Evolutionary conservation across 2,329 filamentous ascomycete genomes (phyloP), one percentile per base, ranked within the genome.

Genomic region (Colletotrichum caudatum): DNA sequence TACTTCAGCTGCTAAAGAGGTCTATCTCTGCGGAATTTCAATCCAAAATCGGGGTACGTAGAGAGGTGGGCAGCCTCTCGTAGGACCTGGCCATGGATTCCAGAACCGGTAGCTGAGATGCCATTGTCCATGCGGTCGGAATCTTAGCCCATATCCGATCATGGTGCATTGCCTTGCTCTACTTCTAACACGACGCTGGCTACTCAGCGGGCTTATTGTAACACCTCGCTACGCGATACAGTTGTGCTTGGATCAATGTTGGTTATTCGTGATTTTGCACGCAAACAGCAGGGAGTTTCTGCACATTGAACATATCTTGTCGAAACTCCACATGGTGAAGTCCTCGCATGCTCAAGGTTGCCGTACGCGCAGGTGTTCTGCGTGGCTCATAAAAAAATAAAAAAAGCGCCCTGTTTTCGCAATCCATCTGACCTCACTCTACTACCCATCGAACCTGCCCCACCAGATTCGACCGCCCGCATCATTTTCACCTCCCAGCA

Each of bases 361-460:
- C 29, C 9, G 33, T 16, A 51, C 53, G 53, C 33, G n/a, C 33
- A 37, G 12, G 37, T 39, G 54, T n/a, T 39, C 54, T 16, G 54
- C 35, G 54, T 57, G 54, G 33, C 51, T 56, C 53, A 9, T 5
- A 11, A 37, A n/a, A 39, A 37, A 33, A 53, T 1, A 46, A 46
- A 56, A 56, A n/a, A 56, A 37, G 33, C 58, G 51, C 58, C 63
- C 60, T 64, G 69, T 57, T 68, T 71, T 26, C 59, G 53, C 65
- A 71, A 60, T 54, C 60, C 58, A 69, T 71, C 59, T 71, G 69
- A 71, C 69, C 69, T 71, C 65, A 71, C 59, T 46, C 6, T 46
- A 29, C 29, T 44, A 71, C 58, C 64, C 64, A 60, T 71, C 48
- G 65, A 69, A 62, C 65, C 69, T 71, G 59, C 69, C 69, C 69